Evolutionary conservation across 2,329 filamentous ascomycete species (phyloP), one percentile per base, ranked within the genome.

Genomic region (Aspergillus viridinutans): DNA sequence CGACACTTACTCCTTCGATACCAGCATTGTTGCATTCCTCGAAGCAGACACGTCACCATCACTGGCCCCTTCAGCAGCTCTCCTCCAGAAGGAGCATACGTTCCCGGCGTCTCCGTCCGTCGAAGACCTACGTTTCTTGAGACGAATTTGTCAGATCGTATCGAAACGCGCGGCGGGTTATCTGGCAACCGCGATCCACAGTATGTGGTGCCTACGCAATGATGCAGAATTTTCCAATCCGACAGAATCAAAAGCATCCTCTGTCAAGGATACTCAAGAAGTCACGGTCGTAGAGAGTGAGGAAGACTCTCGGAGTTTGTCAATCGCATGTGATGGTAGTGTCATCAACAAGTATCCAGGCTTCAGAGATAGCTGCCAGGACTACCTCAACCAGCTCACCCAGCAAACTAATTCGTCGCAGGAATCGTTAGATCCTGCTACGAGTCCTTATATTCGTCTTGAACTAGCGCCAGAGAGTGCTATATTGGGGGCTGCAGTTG

Each of bases 151-250:
- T 28, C 74, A 79, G 49, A 74, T 80, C 3, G 82, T 87, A 32
- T 83, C 84, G 1, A 79, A 76, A 52, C 81, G 85, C 55, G 84
- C 85, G 6, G 81, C 84, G 2, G 83, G 81, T 1, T 86, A 85
- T 63, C 77, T 87, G n/a, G 83, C 85, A 1, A 82, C 82, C 1
- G 83, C 83, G 2, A 82, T 87, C 28, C 84, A 87, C 66, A 83
- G 84, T 29, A 76, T 88, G 40, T 87, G 84, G 81, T 75, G 73
- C 12, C 70, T 87, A 14, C 78, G 81, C 55, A 81, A 79, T 42
- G 74, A 78, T 17, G 74, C 75, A 8, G 82, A 85, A 61, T 77
- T 67, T 53, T 64, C 71, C 9, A 51, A 60, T 8, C 40, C 49
- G 3, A 50, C 57, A 21, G 55, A 63, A 7, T 61, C 68, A 1